phyloP scores from a whole-genome alignment of 225 moss, liverwort and hornwort species.

The Climacium dendroides region DNA sequence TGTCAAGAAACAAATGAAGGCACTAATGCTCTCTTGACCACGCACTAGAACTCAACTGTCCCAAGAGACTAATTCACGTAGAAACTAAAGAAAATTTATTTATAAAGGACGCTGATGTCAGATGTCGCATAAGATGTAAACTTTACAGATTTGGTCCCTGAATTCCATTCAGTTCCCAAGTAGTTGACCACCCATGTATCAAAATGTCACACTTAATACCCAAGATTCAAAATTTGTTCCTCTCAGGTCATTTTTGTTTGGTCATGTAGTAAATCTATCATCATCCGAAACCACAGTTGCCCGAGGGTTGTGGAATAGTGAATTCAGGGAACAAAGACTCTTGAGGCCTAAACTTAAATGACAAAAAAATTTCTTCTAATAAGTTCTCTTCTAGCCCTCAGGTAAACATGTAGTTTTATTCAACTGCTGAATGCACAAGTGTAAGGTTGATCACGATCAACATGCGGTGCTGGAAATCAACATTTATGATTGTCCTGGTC shows the following conservation, averaged over 20 bases:
- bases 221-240: not conserved
- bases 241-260: not conserved
- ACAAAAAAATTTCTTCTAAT: not conserved
- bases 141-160: too few species aligned
- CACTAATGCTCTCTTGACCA: not conserved
- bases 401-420: not conserved
- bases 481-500: not conserved
- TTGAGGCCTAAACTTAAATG: not conserved
- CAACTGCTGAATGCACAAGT: not conserved
- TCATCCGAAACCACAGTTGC: not conserved
- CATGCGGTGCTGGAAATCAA: not conserved
- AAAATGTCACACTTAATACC: not conserved
- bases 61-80: too few species aligned
- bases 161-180: not conserved
- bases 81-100: not conserved
- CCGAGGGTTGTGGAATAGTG: not conserved
- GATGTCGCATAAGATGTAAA: not conserved
- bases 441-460: not conserved
- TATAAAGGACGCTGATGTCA: not conserved
- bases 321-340: not conserved
- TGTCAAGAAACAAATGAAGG: not conserved
- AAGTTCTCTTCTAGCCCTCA: not conserved
- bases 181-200: not conserved
- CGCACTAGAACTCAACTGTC: not conserved
- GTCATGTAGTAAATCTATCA: not conserved